These are phyloP conservation scores for Porcisia hertigi DNA, from an alignment of 208 protist genomes.

Conservation along the genomic window DNA sequence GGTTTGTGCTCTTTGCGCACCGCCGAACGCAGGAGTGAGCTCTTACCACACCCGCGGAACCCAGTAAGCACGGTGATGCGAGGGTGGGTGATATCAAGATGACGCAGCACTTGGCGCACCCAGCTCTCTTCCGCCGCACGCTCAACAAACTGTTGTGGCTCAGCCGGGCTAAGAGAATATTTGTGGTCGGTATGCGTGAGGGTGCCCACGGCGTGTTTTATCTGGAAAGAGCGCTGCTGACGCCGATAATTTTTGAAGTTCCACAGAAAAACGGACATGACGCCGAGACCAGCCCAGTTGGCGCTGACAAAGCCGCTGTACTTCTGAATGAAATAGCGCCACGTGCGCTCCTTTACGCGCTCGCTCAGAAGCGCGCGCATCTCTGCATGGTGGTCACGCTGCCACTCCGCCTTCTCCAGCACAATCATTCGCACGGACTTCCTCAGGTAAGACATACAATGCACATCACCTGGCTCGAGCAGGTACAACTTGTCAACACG, in stretches of 20 bases:
- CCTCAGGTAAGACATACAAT: constrained; percentile 58
- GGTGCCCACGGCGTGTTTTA: constrained; percentile 70
- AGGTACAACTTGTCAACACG: constrained; percentile 55
- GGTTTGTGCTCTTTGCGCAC: constrained; percentile 78
- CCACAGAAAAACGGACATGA: constrained; percentile 73
- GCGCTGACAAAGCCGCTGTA: constrained; percentile 75
- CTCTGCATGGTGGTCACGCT: constrained; percentile 57
- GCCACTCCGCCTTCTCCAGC: constrained; percentile 71
- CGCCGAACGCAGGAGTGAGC: constrained; percentile 58
- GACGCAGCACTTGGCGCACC: constrained; percentile 66
- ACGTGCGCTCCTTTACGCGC: constrained; percentile 61
- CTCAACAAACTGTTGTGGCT: constrained; percentile 40
- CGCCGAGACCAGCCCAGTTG: constrained; percentile 58
- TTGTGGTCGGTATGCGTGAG: constrained; percentile 46
- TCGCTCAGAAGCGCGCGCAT: constrained; percentile 59
- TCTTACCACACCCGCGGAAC: constrained; percentile 62
- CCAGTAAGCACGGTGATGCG: constrained; percentile 69
- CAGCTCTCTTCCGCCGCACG: constrained; percentile 72
- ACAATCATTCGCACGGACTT: constrained; percentile 51
- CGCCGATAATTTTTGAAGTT: constrained; percentile 68
- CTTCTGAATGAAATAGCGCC: constrained; percentile 73
- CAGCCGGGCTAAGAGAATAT: constrained; percentile 12
- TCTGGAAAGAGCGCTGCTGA: constrained; percentile 58
- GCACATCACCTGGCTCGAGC: constrained; percentile 44
- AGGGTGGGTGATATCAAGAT: constrained; percentile 67